Conservation (phyloP, 2,329 filamentous ascomycete species). For the Ramichloridium luteum region DNA sequence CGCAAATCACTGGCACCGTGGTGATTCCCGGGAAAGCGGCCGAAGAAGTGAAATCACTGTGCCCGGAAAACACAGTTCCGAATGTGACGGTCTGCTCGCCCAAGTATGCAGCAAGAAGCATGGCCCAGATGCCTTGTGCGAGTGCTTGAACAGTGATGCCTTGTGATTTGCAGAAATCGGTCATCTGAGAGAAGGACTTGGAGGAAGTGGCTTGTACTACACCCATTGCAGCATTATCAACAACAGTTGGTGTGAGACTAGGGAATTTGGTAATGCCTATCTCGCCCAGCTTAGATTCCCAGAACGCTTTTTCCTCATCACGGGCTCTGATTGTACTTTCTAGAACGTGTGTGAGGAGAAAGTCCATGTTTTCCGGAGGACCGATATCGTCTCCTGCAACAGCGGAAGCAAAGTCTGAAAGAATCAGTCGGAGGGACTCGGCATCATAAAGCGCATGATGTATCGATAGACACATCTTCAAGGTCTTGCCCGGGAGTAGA, state of each 20-base stretch:
- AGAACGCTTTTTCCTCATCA: slow-evolving; percentile 38
- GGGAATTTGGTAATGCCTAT: slow-evolving; percentile 59
- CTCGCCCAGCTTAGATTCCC: slow-evolving; percentile 40
- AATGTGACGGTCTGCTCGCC: slow-evolving; percentile 66
- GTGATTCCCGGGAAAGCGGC: slow-evolving; percentile 68
- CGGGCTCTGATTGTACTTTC: slow-evolving; percentile 5
- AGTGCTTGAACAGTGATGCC: slow-evolving; percentile 66
- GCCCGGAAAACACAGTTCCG: slow-evolving; percentile 68
- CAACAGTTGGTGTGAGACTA: slow-evolving; percentile 52
- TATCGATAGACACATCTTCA: slow-evolving; percentile 41
- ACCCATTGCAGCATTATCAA: slow-evolving; percentile 22
- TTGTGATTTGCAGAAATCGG: slow-evolving; percentile 41
- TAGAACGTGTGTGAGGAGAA: slow-evolving; percentile 31
- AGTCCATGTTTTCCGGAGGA: slow-evolving; percentile 27
- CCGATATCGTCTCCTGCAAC: slow-evolving; percentile 24
- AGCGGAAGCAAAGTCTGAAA: slow-evolving; percentile 44
- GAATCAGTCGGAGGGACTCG: slow-evolving; percentile 52
- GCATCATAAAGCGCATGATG: slow-evolving; percentile 86
- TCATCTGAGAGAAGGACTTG: slow-evolving; percentile 37
- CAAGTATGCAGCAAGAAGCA: slow-evolving; percentile 61
- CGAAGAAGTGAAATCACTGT: slow-evolving; percentile 48
- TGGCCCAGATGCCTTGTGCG: slow-evolving; percentile 67
- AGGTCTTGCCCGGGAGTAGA: slow-evolving; percentile 26
- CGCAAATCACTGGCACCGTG: slow-evolving; percentile 61
- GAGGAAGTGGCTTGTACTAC: slow-evolving; percentile 29